Conservation (phyloP, 306 rosid species). For the Quercus engelmannii region DNA sequence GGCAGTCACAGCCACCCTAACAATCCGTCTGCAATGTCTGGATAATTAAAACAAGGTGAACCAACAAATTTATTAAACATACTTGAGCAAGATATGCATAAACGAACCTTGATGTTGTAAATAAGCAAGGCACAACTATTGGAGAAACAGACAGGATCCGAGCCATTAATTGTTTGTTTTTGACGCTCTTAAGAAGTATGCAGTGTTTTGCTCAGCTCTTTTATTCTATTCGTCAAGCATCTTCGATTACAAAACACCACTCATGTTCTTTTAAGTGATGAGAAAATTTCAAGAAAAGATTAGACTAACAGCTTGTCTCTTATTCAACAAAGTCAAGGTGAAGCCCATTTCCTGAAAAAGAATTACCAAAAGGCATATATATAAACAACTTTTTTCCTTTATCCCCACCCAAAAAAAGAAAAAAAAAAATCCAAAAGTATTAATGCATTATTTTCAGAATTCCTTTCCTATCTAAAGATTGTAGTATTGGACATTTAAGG, state of each 20-base stretch:
- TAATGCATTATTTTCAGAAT: background rate
- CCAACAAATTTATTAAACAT: background rate
- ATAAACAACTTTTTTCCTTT: background rate
- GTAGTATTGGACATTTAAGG: background rate
- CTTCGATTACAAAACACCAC: background rate
- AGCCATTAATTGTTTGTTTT: background rate
- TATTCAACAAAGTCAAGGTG: too few relatives aligned
- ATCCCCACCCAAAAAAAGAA: background rate
- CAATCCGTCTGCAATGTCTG: slow-evolving; percentile 36
- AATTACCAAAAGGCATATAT: background rate
- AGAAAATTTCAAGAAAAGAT: background rate
- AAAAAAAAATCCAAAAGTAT: background rate
- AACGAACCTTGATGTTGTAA: background rate
- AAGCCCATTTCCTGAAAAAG: too few relatives aligned
- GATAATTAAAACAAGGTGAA: slow-evolving; percentile 4
- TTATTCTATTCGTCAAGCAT: background rate
- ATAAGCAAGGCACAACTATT: background rate
- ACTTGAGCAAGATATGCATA: background rate
- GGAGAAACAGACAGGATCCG: background rate
- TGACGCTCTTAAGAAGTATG: background rate
- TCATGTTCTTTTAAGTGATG: background rate
- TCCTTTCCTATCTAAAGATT: background rate
- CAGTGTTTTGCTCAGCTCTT: background rate
- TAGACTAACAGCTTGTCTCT: background rate
- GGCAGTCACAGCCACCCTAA: slow-evolving; percentile 50